phyloP scores from a whole-genome alignment of 345 rosid species.

The Jatropha curcas region DNA sequence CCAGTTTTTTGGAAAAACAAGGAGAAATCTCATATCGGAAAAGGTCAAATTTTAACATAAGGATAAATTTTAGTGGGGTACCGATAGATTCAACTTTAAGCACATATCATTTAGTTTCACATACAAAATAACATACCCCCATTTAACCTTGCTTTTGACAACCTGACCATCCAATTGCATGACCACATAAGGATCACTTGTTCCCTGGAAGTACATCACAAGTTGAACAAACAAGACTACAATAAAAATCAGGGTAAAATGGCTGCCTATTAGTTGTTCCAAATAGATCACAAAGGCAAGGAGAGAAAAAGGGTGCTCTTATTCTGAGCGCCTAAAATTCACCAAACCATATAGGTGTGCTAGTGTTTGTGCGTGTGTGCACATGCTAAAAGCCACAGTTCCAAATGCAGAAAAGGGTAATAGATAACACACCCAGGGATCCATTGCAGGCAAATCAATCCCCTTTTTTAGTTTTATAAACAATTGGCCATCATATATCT shows the following conservation, averaged over 20 bases:
- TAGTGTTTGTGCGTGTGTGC: background rate
- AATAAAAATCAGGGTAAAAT: background rate
- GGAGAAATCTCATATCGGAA: background rate
- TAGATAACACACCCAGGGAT: constrained; percentile 73
- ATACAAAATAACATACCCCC: constrained; percentile 55
- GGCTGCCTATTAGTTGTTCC: background rate
- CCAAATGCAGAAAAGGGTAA: background rate
- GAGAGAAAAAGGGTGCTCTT: background rate
- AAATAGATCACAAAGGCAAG: background rate
- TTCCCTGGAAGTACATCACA: constrained; percentile 55
- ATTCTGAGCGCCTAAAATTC: background rate
- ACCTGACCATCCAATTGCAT: constrained; percentile 88
- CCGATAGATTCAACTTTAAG: background rate
- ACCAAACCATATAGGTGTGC: too few species aligned
- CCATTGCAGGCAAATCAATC: constrained; percentile 80
- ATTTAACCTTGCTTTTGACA: constrained; percentile 73
- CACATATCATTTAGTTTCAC: background rate
- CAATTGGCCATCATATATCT: constrained; percentile 81
- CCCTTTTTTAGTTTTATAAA: constrained; percentile 77
- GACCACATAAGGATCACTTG: constrained; percentile 82
- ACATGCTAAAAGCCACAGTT: background rate
- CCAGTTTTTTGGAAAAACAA: background rate
- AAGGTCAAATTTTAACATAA: background rate
- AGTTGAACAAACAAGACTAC: background rate
- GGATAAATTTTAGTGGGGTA: background rate